phyloP scores from a whole-genome alignment of 2,329 filamentous ascomycete species.

The Cordyceps farinosa region DNA sequence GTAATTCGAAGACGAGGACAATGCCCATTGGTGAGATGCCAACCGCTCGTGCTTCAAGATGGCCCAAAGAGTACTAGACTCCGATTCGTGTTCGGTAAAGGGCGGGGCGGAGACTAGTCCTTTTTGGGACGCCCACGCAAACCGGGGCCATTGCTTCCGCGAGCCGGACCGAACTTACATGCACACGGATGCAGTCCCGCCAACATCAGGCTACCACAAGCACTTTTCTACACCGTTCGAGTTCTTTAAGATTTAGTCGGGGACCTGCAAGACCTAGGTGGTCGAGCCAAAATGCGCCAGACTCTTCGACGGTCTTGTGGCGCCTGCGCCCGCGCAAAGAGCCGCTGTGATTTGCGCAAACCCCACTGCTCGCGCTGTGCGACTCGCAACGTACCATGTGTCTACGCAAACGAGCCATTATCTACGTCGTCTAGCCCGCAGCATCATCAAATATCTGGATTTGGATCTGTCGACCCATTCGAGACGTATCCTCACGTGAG shows the following conservation, averaged over 20 bases:
- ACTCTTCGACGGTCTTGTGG: constrained; percentile 56
- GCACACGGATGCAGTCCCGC: neutral
- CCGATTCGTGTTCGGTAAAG: constrained; percentile 8
- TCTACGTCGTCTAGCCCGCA: constrained; percentile 23
- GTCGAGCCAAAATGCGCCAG: constrained; percentile 41
- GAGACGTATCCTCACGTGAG: constrained; percentile 53
- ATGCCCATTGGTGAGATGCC: neutral
- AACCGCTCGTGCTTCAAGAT: neutral
- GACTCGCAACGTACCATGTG: constrained; percentile 44
- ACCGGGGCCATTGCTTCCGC: neutral
- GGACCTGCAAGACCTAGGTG: neutral
- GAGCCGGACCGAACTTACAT: constrained; percentile 1
- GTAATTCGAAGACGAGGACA: neutral
- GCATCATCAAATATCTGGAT: constrained; percentile 15
- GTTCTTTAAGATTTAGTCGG: too few species aligned
- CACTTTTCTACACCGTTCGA: neutral
- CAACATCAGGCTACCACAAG: neutral
- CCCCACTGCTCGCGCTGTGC: constrained; percentile 54
- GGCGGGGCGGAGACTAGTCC: constrained; percentile 12
- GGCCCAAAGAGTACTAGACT: constrained; percentile 12
- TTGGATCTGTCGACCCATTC: constrained; percentile 46
- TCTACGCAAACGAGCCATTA: constrained; percentile 53
- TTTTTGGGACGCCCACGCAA: neutral
- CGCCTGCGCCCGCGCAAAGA: constrained; percentile 53
- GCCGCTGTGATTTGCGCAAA: constrained; percentile 51